Evolutionary conservation across 2,329 filamentous ascomycete genomes (phyloP).

Genomic region (Hypoxylon sp.): DNA sequence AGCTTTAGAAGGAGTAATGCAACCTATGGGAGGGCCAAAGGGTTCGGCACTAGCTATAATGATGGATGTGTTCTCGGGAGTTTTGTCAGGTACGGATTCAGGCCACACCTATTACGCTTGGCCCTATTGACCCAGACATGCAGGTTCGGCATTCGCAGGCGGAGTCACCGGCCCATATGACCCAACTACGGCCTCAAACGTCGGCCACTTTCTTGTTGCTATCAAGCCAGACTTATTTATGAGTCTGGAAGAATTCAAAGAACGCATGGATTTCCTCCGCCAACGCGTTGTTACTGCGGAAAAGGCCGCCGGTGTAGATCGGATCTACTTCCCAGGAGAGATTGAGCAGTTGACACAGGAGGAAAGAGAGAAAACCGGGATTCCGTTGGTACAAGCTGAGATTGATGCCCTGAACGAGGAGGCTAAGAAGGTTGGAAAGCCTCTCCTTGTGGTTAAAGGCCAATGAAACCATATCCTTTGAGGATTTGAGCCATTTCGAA

Average conservation of each 20-base stretch:
- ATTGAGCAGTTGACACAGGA: constrained; percentile 70
- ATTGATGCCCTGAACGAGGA: constrained; percentile 70
- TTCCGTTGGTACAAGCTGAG: constrained; percentile 71
- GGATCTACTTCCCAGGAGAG: constrained; percentile 74
- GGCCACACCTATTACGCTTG: background rate
- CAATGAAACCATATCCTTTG: constrained; percentile 18
- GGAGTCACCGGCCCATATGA: constrained; percentile 84
- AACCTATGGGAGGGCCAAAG: constrained; percentile 89
- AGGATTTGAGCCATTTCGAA: background rate
- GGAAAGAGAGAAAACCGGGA: constrained; percentile 67
- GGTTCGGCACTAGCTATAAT: constrained; percentile 83
- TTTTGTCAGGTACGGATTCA: constrained; percentile 66
- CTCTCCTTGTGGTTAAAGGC: constrained; percentile 45
- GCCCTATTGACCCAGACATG: background rate
- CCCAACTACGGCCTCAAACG: constrained; percentile 75
- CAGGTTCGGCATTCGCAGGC: constrained; percentile 82
- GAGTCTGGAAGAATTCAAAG: constrained; percentile 76
- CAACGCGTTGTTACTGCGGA: constrained; percentile 67
- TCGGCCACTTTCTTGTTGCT: constrained; percentile 80
- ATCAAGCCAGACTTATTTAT: constrained; percentile 84
- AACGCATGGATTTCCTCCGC: constrained; percentile 71
- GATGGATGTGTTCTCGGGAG: constrained; percentile 92
- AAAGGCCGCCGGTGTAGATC: constrained; percentile 68
- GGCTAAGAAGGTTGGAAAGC: constrained; percentile 62
- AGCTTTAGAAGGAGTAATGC: constrained; percentile 83